Conservation (phyloP, 164 flowering plant species). For the Magnolia sinica region DNA sequence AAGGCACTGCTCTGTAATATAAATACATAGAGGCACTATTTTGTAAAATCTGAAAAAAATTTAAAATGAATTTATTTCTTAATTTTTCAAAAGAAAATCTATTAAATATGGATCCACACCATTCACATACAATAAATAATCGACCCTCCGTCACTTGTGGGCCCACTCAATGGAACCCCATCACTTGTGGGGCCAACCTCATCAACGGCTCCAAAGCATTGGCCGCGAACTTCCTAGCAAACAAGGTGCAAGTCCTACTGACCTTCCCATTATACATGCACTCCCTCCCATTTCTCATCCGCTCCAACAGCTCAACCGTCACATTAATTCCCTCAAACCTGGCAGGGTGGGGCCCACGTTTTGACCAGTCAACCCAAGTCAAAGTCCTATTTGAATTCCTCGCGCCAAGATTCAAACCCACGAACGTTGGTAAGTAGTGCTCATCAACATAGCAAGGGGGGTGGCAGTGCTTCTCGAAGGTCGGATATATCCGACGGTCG, state of each 20-base stretch:
- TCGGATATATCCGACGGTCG: slow-evolving; percentile 35
- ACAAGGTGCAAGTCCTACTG: slow-evolving; percentile 48
- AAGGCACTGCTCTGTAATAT: too few species aligned
- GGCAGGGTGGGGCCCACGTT: slow-evolving; percentile 59
- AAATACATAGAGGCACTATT: too few species aligned
- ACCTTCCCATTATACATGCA: slow-evolving; percentile 46
- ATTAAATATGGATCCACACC: too few species aligned
- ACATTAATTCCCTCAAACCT: slow-evolving; percentile 33
- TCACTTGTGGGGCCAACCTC: slow-evolving; percentile 43
- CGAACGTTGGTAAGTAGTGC: slow-evolving; percentile 67
- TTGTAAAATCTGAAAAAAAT: too few species aligned
- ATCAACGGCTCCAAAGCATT: slow-evolving; percentile 49
- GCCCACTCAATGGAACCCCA: slow-evolving; percentile 36
- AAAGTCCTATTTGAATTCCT: slow-evolving; percentile 46
- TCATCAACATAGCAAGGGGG: slow-evolving; percentile 32
- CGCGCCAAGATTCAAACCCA: slow-evolving; percentile 30
- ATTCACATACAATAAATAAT: too few species aligned
- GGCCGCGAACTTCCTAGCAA: slow-evolving; percentile 70
- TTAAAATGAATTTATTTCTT: too few species aligned
- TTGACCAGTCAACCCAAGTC: slow-evolving; percentile 73
- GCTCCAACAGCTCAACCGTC: slow-evolving; percentile 43
- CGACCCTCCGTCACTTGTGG: neutral
- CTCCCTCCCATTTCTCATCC: slow-evolving; percentile 32
- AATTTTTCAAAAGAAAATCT: too few species aligned
- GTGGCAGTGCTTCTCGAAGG: slow-evolving; percentile 25